Evolutionary conservation across 768 basidiomycete genomes (phyloP).

Genomic region (Daedaleopsis nitida): DNA sequence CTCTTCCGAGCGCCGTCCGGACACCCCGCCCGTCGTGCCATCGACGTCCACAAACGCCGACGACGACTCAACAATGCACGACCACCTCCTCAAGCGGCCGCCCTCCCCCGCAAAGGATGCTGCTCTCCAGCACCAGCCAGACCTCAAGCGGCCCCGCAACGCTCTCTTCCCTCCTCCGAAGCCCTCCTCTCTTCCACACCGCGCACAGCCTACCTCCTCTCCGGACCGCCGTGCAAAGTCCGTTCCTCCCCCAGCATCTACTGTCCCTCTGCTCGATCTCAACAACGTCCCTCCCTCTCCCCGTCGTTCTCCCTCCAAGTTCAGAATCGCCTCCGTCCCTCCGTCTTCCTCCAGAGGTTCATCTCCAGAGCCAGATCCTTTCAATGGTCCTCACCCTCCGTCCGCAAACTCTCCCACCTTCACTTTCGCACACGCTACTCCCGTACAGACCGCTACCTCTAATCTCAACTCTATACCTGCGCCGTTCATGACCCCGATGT

Average conservation of each 20-base stretch:
- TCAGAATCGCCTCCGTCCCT: slow-evolving; percentile 23
- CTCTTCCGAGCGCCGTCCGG: not conserved
- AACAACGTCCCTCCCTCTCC: slow-evolving; percentile 21
- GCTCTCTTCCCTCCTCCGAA: slow-evolving; percentile 4
- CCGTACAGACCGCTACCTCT: not conserved
- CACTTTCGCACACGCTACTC: not conserved
- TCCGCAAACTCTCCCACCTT: not conserved
- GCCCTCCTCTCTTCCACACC: slow-evolving; percentile 12
- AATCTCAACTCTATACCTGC: not conserved
- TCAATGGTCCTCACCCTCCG: not conserved
- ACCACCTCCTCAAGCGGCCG: slow-evolving; percentile 10
- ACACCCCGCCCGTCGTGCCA: not conserved
- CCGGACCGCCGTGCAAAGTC: slow-evolving; percentile 16
- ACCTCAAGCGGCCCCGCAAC: slow-evolving; percentile 13
- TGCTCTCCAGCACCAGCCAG: slow-evolving; percentile 5
- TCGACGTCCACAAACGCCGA: not conserved
- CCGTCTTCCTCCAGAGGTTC: slow-evolving; percentile 1
- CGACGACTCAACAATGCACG: not conserved
- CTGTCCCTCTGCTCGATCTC: slow-evolving; percentile 21
- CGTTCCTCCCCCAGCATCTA: slow-evolving; percentile 15
- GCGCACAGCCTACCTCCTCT: not conserved
- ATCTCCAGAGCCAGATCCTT: not conserved
- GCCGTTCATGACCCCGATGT: not conserved
- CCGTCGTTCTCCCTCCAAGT: slow-evolving; percentile 19
- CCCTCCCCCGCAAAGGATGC: slow-evolving; percentile 14